Percentiles rank a stretch among this genome's conserved stretches.
These are phyloP conservation scores for Acorus calamus DNA, from an alignment of 106 monocot species.

Conservation along the genomic window DNA sequence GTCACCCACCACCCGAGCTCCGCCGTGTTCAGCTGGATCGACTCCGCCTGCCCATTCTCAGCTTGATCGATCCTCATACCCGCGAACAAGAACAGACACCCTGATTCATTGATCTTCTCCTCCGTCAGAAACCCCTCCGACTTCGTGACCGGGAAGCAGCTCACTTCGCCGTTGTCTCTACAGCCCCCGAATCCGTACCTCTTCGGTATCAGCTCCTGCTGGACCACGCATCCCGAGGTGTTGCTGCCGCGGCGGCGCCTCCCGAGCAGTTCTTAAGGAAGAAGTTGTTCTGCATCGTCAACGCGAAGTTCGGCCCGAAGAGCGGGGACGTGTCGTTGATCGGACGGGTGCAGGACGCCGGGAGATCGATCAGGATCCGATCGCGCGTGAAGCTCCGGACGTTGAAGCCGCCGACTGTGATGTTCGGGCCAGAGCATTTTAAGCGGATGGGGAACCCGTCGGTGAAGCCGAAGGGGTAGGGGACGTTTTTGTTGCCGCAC, in stretches of 20 bases:
- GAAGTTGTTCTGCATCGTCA: constrained; percentile 21
- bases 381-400: constrained; percentile 11
- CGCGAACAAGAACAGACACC: constrained; percentile 11
- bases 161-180: not conserved
- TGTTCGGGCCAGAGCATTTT: constrained; percentile 16
- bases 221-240: constrained; percentile 5
- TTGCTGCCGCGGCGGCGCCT: not conserved
- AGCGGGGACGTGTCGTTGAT: not conserved
- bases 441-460: constrained; percentile 19
- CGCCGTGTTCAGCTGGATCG: constrained; percentile 13
- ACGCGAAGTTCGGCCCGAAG: constrained; percentile 14
- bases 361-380: constrained; percentile 11
- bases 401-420: constrained; percentile 3
- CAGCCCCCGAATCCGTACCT: not conserved
- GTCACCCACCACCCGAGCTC: constrained; percentile 40
- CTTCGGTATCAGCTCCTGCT: not conserved
- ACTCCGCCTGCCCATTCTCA: not conserved
- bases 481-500: constrained; percentile 33
- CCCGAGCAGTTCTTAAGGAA: constrained; percentile 20
- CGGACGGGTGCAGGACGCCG: constrained; percentile 18
- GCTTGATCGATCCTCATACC: not conserved
- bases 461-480: constrained; percentile 68
- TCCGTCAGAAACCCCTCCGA: not conserved
- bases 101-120: not conserved
- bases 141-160: not conserved